Conservation (phyloP, 805 yeast species). For the Komagataella pseudopastoris region DNA sequence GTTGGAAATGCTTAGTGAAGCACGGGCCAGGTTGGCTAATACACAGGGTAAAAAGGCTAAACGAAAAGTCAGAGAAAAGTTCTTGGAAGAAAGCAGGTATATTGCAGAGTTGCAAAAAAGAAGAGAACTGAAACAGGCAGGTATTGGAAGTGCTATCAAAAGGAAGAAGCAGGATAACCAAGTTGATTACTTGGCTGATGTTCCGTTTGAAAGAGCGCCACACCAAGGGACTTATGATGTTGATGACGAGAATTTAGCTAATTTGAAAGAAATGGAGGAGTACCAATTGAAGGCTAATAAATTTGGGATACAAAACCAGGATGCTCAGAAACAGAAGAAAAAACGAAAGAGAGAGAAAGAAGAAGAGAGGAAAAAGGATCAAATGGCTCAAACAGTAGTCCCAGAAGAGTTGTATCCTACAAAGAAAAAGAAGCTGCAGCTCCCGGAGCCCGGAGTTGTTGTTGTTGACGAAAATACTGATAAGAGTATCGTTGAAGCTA, state of each 20-base stretch:
- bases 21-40: conserved; percentile 79
- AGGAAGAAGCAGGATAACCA: conserved; percentile 27
- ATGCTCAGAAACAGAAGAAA: conserved; percentile 17
- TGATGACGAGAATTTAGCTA: conserved; percentile 35
- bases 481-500: conserved; percentile 18
- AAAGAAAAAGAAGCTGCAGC: conserved; percentile 22
- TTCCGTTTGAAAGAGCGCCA: conserved; percentile 67
- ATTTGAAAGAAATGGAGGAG: conserved; percentile 20
- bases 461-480: conserved; percentile 14
- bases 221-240: conserved; percentile 58
- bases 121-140: conserved; percentile 72
- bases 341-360: conserved; percentile 17
- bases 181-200: conserved; percentile 69
- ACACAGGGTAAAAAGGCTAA: conserved; percentile 94
- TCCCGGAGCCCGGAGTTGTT: conserved; percentile 21
- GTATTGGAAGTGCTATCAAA: conserved; percentile 36
- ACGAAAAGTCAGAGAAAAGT: conserved; percentile 73
- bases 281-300: conserved; percentile 31
- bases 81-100: conserved; percentile 66
- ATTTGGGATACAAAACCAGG: conserved; percentile 29
- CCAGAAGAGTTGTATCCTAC: conserved; percentile 9
- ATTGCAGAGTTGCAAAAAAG: conserved; percentile 68
- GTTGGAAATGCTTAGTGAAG: conserved; percentile 87
- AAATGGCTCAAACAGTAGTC: conserved; percentile 6
- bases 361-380: conserved; percentile 8